Evolutionary conservation across 306 rosid species (phyloP), one percentile per base, ranked within the genome.

Genomic region (Trifolium fragiferum): DNA sequence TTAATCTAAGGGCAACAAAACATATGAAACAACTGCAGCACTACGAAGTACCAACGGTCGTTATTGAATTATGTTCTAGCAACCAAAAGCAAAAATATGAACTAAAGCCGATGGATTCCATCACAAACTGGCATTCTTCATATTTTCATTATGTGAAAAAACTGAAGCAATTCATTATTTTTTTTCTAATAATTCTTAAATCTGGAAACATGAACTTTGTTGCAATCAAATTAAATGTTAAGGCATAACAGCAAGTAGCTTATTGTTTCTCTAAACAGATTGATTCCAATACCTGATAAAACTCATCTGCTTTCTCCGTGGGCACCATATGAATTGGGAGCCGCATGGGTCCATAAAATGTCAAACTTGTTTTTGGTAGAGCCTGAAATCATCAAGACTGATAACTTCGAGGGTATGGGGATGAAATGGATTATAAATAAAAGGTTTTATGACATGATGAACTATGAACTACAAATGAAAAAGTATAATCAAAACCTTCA

Each of bases 301-400:
- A 93, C 11, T 93, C 92, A 77, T 88, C 92, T 10, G 98, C 98
- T 71, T 73, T 61, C 19, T 77, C 89, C 6, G 94, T 88, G 19
- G 91, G 93, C 33, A 88, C 93, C 85, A 80, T 64, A 55, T 84
- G 96, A 72, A 89, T 82, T 58, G 76, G 88, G 68, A 91, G 43
- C 63, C 76, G 72, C 78, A 84, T 93, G 68, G 98, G 97, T 44
- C 98, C 97, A 19, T 91, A 93, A 77, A 93, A 93, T 43, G 91
- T 91, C 74, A 93, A 85, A 78, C 92, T 67, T 63, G 96, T 91
- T 77, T 88, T 89, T 10, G 92, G 96, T 40, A 89, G 89, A 86
- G 82, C 96, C 97, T 92, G 90, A 80, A 78, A 79, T 69, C 58
- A 76, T 68, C 55, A 78, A 70, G 73, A 75, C 70, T 30, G 21